These are phyloP conservation scores for Leucocoprinus leucothites DNA, from an alignment of 768 basidiomycete species.

Conservation along the genomic window DNA sequence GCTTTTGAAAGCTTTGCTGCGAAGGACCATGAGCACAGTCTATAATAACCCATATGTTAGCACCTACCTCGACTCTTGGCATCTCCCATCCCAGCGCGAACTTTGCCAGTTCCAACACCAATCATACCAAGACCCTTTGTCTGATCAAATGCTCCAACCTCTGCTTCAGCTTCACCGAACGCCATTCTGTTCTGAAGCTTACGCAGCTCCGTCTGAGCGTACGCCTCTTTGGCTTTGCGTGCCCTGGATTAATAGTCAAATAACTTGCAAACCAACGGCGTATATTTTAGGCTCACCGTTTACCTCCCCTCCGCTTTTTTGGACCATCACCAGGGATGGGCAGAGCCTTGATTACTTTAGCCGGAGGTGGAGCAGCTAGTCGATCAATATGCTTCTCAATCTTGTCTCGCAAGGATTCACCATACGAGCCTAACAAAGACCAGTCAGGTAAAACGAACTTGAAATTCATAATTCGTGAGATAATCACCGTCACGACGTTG, in stretches of 20 bases:
- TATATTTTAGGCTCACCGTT: constrained; percentile 54
- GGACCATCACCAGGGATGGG: constrained; percentile 94
- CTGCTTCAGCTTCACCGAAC: constrained; percentile 94
- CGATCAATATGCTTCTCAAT: constrained; percentile 92
- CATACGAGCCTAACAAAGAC: constrained; percentile 61
- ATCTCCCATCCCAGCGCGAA: constrained; percentile 85
- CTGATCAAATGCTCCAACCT: constrained; percentile 95
- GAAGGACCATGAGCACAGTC: constrained; percentile 3
- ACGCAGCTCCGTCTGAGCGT: constrained; percentile 93
- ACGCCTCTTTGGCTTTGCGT: constrained; percentile 97
- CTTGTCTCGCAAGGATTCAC: constrained; percentile 75
- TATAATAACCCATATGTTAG: not conserved
- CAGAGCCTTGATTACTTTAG: constrained; percentile 89
- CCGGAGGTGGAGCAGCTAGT: constrained; percentile 89
- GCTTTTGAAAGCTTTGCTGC: constrained; percentile 94
- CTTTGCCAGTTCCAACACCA: constrained; percentile 80
- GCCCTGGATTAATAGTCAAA: constrained; percentile 49
- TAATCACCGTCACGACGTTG: constrained; percentile 71
- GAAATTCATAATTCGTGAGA: not conserved
- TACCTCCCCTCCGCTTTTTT: constrained; percentile 94
- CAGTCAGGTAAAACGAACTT: not conserved
- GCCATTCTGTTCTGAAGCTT: constrained; percentile 97
- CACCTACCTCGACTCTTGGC: constrained; percentile 83
- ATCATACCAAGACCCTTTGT: constrained; percentile 99
- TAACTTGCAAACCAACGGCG: not conserved